Conservation (phyloP, 768 basidiomycete genomes). For the Russula foetens region DNA sequence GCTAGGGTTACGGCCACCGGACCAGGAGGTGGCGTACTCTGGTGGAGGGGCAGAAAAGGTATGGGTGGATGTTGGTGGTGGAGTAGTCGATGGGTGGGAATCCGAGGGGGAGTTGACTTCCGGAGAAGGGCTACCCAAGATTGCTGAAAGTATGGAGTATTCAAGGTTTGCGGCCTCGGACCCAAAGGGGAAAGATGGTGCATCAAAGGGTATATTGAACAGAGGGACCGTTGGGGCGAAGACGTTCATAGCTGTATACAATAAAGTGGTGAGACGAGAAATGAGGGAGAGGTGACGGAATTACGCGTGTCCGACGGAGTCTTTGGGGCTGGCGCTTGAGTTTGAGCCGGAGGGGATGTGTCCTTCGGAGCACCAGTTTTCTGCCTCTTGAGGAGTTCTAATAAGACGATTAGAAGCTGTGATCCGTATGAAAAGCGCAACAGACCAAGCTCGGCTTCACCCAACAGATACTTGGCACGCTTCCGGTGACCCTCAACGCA, state of each 20-base stretch:
- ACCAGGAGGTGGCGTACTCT: conserved; percentile 14
- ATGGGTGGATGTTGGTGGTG: conserved; percentile 11
- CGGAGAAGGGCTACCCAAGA: conserved; percentile 48
- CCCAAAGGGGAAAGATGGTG: conserved; percentile 58
- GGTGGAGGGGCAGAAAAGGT: not conserved
- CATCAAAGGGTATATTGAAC: conserved; percentile 47
- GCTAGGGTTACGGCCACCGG: not conserved
- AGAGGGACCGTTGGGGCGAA: conserved; percentile 51
- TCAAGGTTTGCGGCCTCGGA: conserved; percentile 91
- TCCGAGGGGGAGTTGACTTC: conserved; percentile 15
- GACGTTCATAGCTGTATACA: conserved; percentile 6
- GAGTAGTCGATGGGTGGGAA: conserved; percentile 14
- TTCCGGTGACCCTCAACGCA: conserved; percentile 96
- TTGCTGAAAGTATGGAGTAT: conserved; percentile 89
- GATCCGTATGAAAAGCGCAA: conserved; percentile 21
- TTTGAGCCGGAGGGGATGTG: conserved; percentile 4
- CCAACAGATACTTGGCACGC: conserved; percentile 95
- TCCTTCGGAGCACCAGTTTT: not conserved
- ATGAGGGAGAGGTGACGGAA: not conserved
- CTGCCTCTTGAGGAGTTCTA: conserved; percentile 17
- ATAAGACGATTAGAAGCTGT: not conserved
- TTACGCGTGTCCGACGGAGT: not conserved
- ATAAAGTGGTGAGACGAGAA: not conserved
- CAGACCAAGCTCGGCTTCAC: conserved; percentile 87
- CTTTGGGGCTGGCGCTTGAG: conserved; percentile 7